Evolutionary conservation across 1,139 yeast species (phyloP).

Genomic region (Saccharomyces pastorianus): DNA sequence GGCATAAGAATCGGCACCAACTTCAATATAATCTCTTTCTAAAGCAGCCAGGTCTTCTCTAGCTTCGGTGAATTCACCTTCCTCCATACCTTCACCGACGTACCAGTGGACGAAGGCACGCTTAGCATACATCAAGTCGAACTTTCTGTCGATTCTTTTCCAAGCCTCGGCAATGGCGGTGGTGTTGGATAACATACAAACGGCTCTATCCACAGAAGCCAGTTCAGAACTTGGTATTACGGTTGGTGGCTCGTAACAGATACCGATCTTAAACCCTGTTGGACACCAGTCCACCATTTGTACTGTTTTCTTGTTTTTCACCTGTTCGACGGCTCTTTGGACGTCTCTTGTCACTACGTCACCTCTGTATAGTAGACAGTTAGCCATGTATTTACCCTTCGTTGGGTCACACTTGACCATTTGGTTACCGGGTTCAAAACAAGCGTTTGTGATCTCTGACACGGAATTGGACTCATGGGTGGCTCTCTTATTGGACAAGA

Average conservation of each 20-base stretch:
- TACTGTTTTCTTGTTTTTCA: conserved; percentile 87
- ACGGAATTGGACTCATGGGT: conserved; percentile 87
- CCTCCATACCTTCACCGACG: conserved; percentile 96
- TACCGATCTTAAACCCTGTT: conserved; percentile 98
- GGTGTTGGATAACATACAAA: conserved; percentile 94
- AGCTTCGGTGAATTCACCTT: conserved; percentile 86
- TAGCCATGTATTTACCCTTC: conserved; percentile 95
- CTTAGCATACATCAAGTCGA: conserved; percentile 96
- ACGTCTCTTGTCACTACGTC: conserved; percentile 97
- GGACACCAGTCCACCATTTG: conserved; percentile 99
- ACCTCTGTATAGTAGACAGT: conserved; percentile 95
- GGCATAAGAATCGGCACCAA: conserved; percentile 82
- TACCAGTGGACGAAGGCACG: conserved; percentile 99
- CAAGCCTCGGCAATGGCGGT: conserved; percentile 98
- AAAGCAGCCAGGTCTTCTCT: conserved; percentile 94
- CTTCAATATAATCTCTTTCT: conserved; percentile 95
- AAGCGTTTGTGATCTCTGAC: conserved; percentile 89
- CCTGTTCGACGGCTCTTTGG: conserved; percentile 87
- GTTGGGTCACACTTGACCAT: conserved; percentile 99
- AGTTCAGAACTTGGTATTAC: conserved; percentile 82
- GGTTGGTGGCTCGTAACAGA: conserved; percentile 95
- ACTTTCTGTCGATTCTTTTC: conserved; percentile 93
- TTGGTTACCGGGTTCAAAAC: conserved; percentile 97
- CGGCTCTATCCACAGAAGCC: conserved; percentile 91
- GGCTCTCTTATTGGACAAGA: conserved; percentile 83